Percentiles rank a stretch among this genome's conserved stretches.
These are phyloP conservation scores for Colletotrichum somersetense DNA, from an alignment of 2,329 filamentous ascomycete species.

Conservation along the genomic window DNA sequence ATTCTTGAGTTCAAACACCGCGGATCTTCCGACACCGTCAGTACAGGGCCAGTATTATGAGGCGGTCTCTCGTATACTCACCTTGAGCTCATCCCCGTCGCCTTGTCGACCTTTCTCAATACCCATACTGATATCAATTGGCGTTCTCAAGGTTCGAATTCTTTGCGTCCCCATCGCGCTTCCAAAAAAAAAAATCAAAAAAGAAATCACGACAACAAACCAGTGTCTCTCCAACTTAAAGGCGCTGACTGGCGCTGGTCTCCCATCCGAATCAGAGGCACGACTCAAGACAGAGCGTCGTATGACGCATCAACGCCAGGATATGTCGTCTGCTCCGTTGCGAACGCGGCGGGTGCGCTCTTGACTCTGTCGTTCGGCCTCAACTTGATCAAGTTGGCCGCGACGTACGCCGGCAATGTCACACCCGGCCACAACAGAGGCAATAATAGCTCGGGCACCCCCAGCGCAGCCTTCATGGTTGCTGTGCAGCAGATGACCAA, in stretches of 20 bases:
- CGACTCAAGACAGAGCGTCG: conserved; percentile 64
- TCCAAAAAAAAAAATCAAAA: conserved; percentile 61
- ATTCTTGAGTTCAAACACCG: too few species aligned
- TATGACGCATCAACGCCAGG: conserved; percentile 60
- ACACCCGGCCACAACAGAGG: conserved; percentile 67
- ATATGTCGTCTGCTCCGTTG: conserved; percentile 65
- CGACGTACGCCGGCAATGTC: conserved; percentile 61
- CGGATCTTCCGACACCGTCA: too few species aligned
- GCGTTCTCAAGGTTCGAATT: conserved; percentile 59
- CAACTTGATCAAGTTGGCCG: conserved; percentile 64
- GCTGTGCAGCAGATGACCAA: conserved; percentile 60
- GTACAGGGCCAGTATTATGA: too few species aligned
- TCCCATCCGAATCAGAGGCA: conserved; percentile 68
- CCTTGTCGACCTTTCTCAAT: too few species aligned
- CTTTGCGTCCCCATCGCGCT: conserved; percentile 67
- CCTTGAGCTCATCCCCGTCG: too few species aligned
- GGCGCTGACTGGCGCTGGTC: conserved; percentile 63
- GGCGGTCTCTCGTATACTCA: too few species aligned
- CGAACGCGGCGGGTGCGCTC: conserved; percentile 61
- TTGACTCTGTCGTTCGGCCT: conserved; percentile 64
- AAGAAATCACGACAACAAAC: conserved; percentile 58
- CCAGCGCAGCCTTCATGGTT: conserved; percentile 62
- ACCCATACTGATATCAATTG: neutral
- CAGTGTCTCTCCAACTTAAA: conserved; percentile 66
- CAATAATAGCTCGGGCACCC: conserved; percentile 65